These are phyloP conservation scores for Dichotomopilus funicola DNA, from an alignment of 2,329 filamentous ascomycete species.

Conservation along the genomic window DNA sequence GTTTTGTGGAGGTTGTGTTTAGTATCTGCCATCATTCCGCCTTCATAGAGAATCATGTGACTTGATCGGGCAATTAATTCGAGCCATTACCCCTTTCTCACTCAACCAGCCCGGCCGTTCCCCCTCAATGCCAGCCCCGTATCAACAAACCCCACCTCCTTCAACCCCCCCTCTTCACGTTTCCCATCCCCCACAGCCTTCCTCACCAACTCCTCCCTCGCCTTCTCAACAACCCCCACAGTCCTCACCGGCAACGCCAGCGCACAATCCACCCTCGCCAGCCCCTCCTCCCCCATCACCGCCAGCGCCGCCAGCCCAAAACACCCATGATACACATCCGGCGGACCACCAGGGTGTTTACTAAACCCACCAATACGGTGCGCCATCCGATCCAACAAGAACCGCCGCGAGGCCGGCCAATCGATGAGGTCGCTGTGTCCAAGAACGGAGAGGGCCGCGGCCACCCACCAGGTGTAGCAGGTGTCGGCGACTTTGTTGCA, in stretches of 20 bases:
- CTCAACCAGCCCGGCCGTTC: conserved; percentile 15
- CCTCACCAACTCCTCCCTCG: conserved; percentile 35
- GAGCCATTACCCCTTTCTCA: not conserved
- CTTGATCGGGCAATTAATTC: not conserved
- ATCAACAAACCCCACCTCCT: conserved; percentile 5
- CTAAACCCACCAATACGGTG: conserved; percentile 78
- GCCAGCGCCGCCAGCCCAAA: conserved; percentile 76
- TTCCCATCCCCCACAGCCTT: conserved; percentile 7
- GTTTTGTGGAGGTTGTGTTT: not conserved
- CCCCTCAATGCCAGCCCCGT: conserved; percentile 19
- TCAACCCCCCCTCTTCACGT: not conserved
- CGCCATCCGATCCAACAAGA: conserved; percentile 79
- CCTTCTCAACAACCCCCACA: conserved; percentile 42
- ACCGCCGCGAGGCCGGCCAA: conserved; percentile 57
- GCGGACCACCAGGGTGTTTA: conserved; percentile 61
- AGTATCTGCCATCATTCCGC: too few species aligned
- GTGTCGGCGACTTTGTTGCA: conserved; percentile 90
- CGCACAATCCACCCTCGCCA: conserved; percentile 66
- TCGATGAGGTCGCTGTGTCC: conserved; percentile 45
- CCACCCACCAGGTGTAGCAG: conserved; percentile 93
- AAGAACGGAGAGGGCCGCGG: conserved; percentile 50
- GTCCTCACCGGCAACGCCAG: conserved; percentile 66
- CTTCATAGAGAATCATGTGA: not conserved
- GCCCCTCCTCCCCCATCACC: conserved; percentile 60
- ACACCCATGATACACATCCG: conserved; percentile 83